phyloP scores from a whole-genome alignment of 108 stramenopile genomes.

The Pseudonitzschia pungens region DNA sequence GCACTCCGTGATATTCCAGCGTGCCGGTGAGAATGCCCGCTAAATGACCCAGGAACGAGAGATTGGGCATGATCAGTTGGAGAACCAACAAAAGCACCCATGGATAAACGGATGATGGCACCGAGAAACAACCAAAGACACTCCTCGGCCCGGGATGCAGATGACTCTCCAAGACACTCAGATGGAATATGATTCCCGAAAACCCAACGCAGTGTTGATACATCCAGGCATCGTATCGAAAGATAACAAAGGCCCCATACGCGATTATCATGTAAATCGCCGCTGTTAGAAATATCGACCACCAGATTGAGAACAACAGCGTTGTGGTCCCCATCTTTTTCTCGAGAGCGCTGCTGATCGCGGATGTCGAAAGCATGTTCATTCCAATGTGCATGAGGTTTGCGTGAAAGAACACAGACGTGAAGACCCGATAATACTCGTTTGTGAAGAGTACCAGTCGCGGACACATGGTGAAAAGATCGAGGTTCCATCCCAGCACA shows the following conservation, averaged over 20 bases:
- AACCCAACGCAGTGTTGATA: constrained; percentile 77
- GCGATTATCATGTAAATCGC: constrained; percentile 59
- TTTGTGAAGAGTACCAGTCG: constrained; percentile 46
- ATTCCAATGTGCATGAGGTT: constrained; percentile 87
- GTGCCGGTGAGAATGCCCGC: constrained; percentile 71
- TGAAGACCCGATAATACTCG: constrained; percentile 76
- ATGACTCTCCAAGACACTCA: constrained; percentile 75
- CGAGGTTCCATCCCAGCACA: constrained; percentile 44
- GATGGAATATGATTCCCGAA: constrained; percentile 81
- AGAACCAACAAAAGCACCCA: constrained; percentile 69
- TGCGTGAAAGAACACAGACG: constrained; percentile 80
- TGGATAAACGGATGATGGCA: constrained; percentile 74
- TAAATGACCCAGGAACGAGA: constrained; percentile 75
- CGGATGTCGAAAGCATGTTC: constrained; percentile 85
- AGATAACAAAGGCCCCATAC: constrained; percentile 29
- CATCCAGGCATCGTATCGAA: constrained; percentile 55
- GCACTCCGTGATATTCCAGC: constrained; percentile 52
- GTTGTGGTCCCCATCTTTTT: constrained; percentile 64
- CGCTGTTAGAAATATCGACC: constrained; percentile 63
- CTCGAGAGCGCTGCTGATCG: constrained; percentile 67
- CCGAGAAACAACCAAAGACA: constrained; percentile 70
- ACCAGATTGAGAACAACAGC: constrained; percentile 48
- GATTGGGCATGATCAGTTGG: constrained; percentile 80
- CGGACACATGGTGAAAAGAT: constrained; percentile 71
- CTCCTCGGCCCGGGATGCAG: constrained; percentile 43